Evolutionary conservation across 1,284 basidiomycete genomes (phyloP).

Genomic region (Leccinum subspadiceum): DNA sequence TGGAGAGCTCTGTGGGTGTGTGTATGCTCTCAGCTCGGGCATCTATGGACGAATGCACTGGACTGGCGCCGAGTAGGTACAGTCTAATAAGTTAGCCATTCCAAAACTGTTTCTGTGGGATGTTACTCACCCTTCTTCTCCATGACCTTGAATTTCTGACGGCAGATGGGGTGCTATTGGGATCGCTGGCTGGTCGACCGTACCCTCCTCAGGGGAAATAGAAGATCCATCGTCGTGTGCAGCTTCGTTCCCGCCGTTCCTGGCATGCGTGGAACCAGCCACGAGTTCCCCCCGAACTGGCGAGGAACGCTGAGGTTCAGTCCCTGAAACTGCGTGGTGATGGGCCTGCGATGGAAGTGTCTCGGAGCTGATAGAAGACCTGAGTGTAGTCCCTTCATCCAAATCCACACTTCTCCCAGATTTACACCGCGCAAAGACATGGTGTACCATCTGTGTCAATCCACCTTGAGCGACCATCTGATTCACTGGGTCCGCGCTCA

Average conservation of each 20-base stretch:
- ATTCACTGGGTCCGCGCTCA: conserved; percentile 86
- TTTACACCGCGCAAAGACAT: conserved; percentile 83
- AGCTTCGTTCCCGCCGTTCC: conserved; percentile 5
- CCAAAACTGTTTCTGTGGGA: not conserved
- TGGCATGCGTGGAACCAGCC: conserved; percentile 4
- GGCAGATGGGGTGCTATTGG: conserved; percentile 1
- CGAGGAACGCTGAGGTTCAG: conserved; percentile 16
- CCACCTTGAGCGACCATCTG: conserved; percentile 97
- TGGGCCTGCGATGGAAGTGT: conserved; percentile 12
- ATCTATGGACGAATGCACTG: conserved; percentile 13
- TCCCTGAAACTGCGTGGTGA: conserved; percentile 5
- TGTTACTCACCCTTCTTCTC: conserved; percentile 26
- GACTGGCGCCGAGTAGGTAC: conserved; percentile 5
- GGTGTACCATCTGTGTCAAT: conserved; percentile 95
- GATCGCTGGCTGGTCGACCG: conserved; percentile 1
- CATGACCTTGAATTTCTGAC: conserved; percentile 6
- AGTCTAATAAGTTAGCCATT: conserved; percentile 11
- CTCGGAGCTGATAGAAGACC: conserved; percentile 29
- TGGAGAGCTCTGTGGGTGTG: conserved; percentile 39
- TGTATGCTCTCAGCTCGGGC: conserved; percentile 16
- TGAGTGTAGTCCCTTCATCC: conserved; percentile 20
- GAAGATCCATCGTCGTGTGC: conserved; percentile 2
- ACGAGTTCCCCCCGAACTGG: conserved; percentile 1
- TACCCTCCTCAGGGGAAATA: conserved; percentile 2
- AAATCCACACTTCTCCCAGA: conserved; percentile 35